Evolutionary conservation across 2,329 filamentous ascomycete species (phyloP), one percentile per base, ranked within the genome.

Genomic region (Metarhizium brunneum): DNA sequence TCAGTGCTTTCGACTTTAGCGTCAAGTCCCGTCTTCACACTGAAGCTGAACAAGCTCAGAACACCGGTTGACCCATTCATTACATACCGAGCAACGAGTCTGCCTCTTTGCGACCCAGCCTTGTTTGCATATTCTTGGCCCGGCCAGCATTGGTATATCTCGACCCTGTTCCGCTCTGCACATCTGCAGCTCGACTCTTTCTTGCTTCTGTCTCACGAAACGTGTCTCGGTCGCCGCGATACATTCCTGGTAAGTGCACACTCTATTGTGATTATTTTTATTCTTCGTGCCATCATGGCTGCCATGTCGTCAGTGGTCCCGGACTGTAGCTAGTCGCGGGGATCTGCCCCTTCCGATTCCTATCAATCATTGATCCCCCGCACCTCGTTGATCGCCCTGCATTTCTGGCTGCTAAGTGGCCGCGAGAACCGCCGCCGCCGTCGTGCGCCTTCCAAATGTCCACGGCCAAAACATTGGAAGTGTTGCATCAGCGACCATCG

Each of bases 351-450:
- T 45, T 7, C 42, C 10, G 6, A 8, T 45, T 45, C n/a, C 7
- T 4, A 29, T 8, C 43, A 25, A n/a, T 11, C n/a, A 47, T 47
- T 18, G 40, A 42, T 42, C 40, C 40, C 42, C n/a, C 42, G 42
- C 42, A 20, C 42, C n/a, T 8, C 8, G n/a, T 45, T 45, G 42
- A 20, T 47, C 45, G 2, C 11, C 2, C n/a, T 14, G n/a, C 45
- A 8, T 35, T 50, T 30, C 30, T 49, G 6, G 5, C 36, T 54
- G 52, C 52, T 43, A 13, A 49, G 52, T 54, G 52, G 52, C 53
- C 53, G 53, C 53, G 14, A 18, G 53, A 48, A 43, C 53, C 38
- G 35, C 47, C 47, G 40, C 42, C 20, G 18, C 20, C 6, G 40
- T 43, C 8, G 35, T 20, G n/a, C 5, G 2, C n/a, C 42, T 20